Base-by-base conservation (phyloP, 2,329 filamentous ascomycete genomes). In the Phialophora tarda region DNA sequence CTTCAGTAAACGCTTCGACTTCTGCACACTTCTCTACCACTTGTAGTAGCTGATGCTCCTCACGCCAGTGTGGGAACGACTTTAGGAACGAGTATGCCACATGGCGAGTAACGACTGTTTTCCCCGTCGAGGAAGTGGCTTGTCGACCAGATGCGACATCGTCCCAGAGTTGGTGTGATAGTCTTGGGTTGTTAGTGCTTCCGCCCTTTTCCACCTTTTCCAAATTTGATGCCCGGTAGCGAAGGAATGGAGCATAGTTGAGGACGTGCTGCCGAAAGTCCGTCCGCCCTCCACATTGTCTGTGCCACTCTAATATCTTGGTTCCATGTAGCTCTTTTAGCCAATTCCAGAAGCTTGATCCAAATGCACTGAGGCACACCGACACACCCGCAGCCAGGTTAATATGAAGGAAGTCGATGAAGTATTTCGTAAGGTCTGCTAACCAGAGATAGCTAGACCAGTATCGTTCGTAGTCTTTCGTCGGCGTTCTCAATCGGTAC, bases 41-140 rank as follows among this genome's bases (percentile, higher is more conserved):
- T 41, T 70, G 61, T 8, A 75, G 0, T 81, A 85, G 71, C 89
- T 90, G 4, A 84, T 84, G 75, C 63, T 72, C 61, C 64, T 92
- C 83, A 2, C 81, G 69, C 17, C 14, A 63, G 58, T 34, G 7
- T 51, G 48, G 48, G 26, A 55, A 68, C 17, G 57, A 23, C 34
- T 30, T 32, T 11, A 69, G 48, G 79, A 69, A 95, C 95, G 62
- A 85, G 85, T 2, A 85, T 66, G 86, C 84, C 0, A 90, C 85
- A 63, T 89, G 91, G 0, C 88, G 86, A 0, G 92, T 94, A 0
- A 93, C 89, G 0, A 91, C 77, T 0, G 91, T 94, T 68, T 48
- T 72, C 57, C 12, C 64, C 50, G 71, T 28, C 48, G 50, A 63
- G 12, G 48, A 51, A 7, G 14, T 51, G 48, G 48, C 8, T 28